Percentiles rank a stretch among this genome's conserved stretches.
phyloP scores from a whole-genome alignment of 169 alveolate species.

The Plasmodium coatneyi region DNA sequence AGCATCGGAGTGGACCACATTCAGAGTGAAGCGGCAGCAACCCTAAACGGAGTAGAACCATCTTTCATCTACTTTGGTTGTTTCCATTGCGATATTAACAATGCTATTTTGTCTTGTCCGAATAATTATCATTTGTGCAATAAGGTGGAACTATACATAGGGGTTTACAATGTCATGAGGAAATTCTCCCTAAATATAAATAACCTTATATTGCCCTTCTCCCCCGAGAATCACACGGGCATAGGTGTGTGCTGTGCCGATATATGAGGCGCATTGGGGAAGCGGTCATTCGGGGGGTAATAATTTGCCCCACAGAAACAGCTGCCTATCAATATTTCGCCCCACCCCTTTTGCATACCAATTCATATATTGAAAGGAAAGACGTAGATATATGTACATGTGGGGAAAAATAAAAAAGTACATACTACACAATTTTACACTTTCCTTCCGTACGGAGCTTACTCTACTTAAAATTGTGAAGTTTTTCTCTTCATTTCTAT shows the following conservation, averaged over 20 bases:
- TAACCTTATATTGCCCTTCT: constrained; percentile 56
- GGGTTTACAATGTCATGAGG: constrained; percentile 72
- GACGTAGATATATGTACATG: neutral
- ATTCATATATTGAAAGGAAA: neutral
- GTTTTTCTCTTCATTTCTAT: neutral
- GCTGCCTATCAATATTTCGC: neutral
- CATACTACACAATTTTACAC: neutral
- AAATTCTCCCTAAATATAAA: constrained; percentile 53
- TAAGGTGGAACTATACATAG: constrained; percentile 84
- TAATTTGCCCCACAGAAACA: neutral
- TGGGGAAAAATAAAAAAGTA: neutral
- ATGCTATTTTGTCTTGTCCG: constrained; percentile 83
- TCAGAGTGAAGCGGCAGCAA: constrained; percentile 84
- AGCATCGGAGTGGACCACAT: constrained; percentile 83
- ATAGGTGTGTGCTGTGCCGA: constrained; percentile 70
- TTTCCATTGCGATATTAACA: constrained; percentile 87
- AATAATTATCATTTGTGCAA: constrained; percentile 90
- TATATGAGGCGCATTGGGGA: constrained; percentile 8
- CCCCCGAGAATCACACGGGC: constrained; percentile 54
- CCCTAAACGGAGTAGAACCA: constrained; percentile 90
- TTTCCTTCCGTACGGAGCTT: neutral
- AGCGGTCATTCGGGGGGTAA: neutral
- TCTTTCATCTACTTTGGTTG: constrained; percentile 90
- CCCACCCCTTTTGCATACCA: neutral
- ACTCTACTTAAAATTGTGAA: constrained; percentile 1